phyloP scores from a whole-genome alignment of 2,329 filamentous ascomycete genomes.

The Graphilbum fragrans region DNA sequence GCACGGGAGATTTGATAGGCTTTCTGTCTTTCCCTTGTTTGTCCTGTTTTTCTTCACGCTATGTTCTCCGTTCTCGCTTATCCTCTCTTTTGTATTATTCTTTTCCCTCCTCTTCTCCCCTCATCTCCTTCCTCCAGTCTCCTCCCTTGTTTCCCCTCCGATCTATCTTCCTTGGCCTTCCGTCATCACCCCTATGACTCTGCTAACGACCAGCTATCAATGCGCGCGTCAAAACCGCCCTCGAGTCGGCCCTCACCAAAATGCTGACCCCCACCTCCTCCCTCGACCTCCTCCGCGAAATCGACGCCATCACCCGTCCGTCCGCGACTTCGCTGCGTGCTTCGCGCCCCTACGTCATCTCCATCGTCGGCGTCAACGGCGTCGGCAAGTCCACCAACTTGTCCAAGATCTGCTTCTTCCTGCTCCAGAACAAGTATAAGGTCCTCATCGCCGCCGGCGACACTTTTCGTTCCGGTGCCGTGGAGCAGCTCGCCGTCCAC shows the following conservation, averaged over 20 bases:
- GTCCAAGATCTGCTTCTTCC: conserved; percentile 95
- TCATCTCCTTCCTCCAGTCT: neutral
- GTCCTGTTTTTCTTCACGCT: conserved; percentile 16
- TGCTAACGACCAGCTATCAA: conserved; percentile 47
- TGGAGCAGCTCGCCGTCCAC: conserved; percentile 93
- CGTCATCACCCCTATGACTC: too few relatives aligned
- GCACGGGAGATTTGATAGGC: too few relatives aligned
- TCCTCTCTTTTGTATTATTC: neutral
- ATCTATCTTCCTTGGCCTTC: too few relatives aligned
- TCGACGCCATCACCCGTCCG: conserved; percentile 64
- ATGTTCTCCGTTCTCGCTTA: too few relatives aligned
- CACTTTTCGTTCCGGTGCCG: conserved; percentile 92
- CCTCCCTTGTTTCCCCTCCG: neutral
- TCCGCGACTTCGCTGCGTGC: conserved; percentile 49
- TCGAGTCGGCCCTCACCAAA: conserved; percentile 85
- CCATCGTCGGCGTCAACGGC: conserved; percentile 95
- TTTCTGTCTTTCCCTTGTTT: conserved; percentile 14
- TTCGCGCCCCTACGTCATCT: conserved; percentile 85
- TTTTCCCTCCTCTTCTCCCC: neutral
- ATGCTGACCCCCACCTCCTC: conserved; percentile 94
- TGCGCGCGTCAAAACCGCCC: conserved; percentile 68
- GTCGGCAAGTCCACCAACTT: conserved; percentile 97
- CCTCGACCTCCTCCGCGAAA: conserved; percentile 86
- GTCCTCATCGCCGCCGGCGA: conserved; percentile 91
- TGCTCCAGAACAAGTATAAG: conserved; percentile 93